These are phyloP conservation scores for Coniochaeta sp. DNA, from an alignment of 2,329 filamentous ascomycete genomes.

Conservation along the genomic window DNA sequence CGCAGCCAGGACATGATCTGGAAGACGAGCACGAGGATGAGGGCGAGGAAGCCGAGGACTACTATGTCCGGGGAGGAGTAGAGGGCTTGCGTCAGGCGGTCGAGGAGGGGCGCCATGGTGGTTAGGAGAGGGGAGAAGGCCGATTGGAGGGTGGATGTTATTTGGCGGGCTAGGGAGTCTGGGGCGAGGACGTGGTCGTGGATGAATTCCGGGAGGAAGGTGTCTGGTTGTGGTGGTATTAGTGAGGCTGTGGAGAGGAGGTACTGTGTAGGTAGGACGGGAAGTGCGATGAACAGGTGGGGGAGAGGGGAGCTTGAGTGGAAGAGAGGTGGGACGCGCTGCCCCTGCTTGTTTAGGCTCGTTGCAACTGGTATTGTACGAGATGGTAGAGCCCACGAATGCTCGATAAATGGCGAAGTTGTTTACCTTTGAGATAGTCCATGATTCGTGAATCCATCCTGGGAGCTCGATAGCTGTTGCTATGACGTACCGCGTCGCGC, in stretches of 20 bases:
- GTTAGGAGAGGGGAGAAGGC: conserved; percentile 16
- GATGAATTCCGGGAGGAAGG: conserved; percentile 35
- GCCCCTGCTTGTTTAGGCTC: no score
- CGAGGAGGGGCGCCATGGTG: conserved; percentile 32
- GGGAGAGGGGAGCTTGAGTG: no score
- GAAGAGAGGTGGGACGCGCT: no score
- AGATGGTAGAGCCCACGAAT: no score
- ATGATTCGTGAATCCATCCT: not conserved
- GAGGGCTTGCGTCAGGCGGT: conserved; percentile 28
- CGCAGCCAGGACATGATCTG: conserved; percentile 64
- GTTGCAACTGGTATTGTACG: no score
- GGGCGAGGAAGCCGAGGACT: conserved; percentile 39
- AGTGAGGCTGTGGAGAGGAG: not conserved
- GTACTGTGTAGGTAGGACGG: not conserved
- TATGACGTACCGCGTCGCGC: not conserved
- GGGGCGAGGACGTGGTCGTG: conserved; percentile 41
- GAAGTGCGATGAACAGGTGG: no score
- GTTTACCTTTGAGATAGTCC: conserved; percentile 1
- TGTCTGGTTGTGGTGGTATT: conserved; percentile 11
- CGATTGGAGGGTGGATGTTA: conserved; percentile 20
- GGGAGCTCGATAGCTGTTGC: not conserved
- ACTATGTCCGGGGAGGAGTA: conserved; percentile 34
- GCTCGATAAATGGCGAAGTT: not conserved
- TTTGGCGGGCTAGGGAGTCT: conserved; percentile 29
- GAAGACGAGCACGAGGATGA: conserved; percentile 51